Percentiles rank a stretch among this genome's conserved stretches.
Conservation (phyloP, 768 basidiomycete species). For the Termitomyces sp. region DNA sequence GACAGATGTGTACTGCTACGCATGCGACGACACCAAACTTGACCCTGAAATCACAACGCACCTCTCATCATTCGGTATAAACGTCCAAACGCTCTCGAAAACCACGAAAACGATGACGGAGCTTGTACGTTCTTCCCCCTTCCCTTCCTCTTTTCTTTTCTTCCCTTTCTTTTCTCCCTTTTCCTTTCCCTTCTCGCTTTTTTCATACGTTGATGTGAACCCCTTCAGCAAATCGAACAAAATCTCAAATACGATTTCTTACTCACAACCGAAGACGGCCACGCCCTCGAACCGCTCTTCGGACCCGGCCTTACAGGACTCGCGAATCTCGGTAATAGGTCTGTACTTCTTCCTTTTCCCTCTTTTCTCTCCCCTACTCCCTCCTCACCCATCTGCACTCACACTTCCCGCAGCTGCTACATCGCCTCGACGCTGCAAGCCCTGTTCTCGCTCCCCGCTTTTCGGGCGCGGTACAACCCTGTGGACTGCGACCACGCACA, state of each 20-base stretch:
- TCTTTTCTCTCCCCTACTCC: not conserved
- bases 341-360: not conserved
- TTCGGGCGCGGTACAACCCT: slow-evolving; percentile 67
- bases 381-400: too few relatives aligned
- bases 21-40: slow-evolving; percentile 77
- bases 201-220: not conserved
- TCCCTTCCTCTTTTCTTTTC: too few relatives aligned
- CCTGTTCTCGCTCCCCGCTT: slow-evolving; percentile 75
- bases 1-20: slow-evolving; percentile 90
- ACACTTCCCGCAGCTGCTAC: slow-evolving; percentile 66
- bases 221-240: slow-evolving; percentile 86
- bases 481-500: slow-evolving; percentile 41
- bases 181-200: not conserved
- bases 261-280: slow-evolving; percentile 81
- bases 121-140: slow-evolving; percentile 49
- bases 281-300: slow-evolving; percentile 82
- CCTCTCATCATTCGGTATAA: slow-evolving; percentile 82
- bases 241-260: slow-evolving; percentile 95
- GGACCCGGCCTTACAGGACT: slow-evolving; percentile 89
- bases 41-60: slow-evolving; percentile 76
- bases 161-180: not conserved
- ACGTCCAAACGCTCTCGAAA: slow-evolving; percentile 76
- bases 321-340: slow-evolving; percentile 88
- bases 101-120: slow-evolving; percentile 98
- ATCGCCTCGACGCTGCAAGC: slow-evolving; percentile 93